A percentile compares a stretch with the other conserved stretches of the same genome.
Evolutionary conservation across 495 filamentous ascomycete species (phyloP).

Genomic region (Talaromyces ruber): DNA sequence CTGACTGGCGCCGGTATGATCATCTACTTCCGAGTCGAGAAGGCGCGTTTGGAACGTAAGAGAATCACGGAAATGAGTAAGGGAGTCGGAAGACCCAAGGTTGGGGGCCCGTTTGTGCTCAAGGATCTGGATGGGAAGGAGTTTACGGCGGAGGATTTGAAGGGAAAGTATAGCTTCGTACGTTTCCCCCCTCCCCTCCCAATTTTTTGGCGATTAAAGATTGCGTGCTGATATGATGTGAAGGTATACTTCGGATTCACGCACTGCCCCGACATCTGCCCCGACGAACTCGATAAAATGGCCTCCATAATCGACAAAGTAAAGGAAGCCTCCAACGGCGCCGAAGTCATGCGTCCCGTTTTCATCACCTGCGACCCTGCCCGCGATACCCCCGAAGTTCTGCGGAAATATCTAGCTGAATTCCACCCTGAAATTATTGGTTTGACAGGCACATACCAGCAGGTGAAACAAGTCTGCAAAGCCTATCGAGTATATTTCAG

Average conservation of each 20-base stretch:
- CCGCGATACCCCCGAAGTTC: slow-evolving; percentile 75
- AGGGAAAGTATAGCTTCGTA: slow-evolving; percentile 74
- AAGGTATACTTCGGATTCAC: slow-evolving; percentile 97
- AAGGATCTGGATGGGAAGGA: slow-evolving; percentile 70
- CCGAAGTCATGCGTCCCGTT: slow-evolving; percentile 56
- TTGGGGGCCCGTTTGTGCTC: slow-evolving; percentile 79
- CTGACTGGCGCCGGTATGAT: slow-evolving; percentile 65
- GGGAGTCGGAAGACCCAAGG: slow-evolving; percentile 85
- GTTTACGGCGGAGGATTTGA: slow-evolving; percentile 70
- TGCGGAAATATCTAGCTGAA: slow-evolving; percentile 78
- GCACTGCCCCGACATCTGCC: slow-evolving; percentile 97
- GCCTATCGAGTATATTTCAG: slow-evolving; percentile 95
- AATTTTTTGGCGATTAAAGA: neutral
- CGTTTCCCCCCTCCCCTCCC: slow-evolving; percentile 11
- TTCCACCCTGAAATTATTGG: slow-evolving; percentile 87
- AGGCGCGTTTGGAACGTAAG: slow-evolving; percentile 77
- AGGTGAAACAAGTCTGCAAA: slow-evolving; percentile 87
- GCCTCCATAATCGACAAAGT: slow-evolving; percentile 84
- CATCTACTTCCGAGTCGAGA: slow-evolving; percentile 86
- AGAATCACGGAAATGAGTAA: slow-evolving; percentile 84
- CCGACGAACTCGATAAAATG: slow-evolving; percentile 99
- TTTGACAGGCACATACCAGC: slow-evolving; percentile 85
- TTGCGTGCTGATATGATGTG: neutral
- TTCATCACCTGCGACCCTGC: slow-evolving; percentile 96
- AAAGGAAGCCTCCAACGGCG: slow-evolving; percentile 35